Evolutionary conservation across 257 asterid genomes (phyloP).

Genomic region (Eucommia ulmoides): DNA sequence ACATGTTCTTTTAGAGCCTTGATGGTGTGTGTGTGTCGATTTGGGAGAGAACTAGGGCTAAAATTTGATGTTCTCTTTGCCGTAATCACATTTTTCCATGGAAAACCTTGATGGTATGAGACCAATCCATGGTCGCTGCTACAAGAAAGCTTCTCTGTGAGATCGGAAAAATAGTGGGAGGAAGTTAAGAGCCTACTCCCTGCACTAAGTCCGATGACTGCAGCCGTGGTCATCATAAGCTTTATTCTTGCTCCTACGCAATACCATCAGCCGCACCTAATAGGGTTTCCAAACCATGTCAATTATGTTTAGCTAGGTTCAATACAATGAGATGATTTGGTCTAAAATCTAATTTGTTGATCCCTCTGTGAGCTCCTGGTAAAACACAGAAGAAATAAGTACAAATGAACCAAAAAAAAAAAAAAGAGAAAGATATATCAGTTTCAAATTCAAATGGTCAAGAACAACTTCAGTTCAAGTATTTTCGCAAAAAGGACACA

Average conservation of each 20-base stretch:
- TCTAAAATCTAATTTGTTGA: not conserved
- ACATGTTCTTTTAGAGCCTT: conserved; percentile 43
- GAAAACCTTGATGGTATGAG: conserved; percentile 18
- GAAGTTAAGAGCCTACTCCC: conserved; percentile 62
- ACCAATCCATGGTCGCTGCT: conserved; percentile 12
- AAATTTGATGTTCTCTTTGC: conserved; percentile 29
- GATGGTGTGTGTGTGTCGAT: conserved; percentile 23
- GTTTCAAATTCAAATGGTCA: too few species aligned
- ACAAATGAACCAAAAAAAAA: not conserved
- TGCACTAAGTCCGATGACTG: conserved; percentile 58
- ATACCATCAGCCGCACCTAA: conserved; percentile 24
- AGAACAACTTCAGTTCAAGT: too few species aligned
- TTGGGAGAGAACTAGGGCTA: conserved; percentile 19
- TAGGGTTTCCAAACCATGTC: conserved; percentile 13
- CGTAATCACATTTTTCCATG: conserved; percentile 23
- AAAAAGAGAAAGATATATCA: not conserved
- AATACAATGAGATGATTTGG: not conserved
- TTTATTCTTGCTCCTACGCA: conserved; percentile 5
- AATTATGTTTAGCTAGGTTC: not conserved
- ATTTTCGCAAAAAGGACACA: too few species aligned
- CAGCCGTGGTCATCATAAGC: conserved; percentile 64
- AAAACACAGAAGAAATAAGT: not conserved
- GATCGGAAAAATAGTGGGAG: conserved; percentile 43
- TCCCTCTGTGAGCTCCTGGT: not conserved
- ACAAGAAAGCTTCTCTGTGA: conserved; percentile 41